Percentiles rank a stretch among this genome's conserved stretches.
Conservation (phyloP, 2,329 filamentous ascomycete genomes). For the Metarhizium anisopliae region DNA sequence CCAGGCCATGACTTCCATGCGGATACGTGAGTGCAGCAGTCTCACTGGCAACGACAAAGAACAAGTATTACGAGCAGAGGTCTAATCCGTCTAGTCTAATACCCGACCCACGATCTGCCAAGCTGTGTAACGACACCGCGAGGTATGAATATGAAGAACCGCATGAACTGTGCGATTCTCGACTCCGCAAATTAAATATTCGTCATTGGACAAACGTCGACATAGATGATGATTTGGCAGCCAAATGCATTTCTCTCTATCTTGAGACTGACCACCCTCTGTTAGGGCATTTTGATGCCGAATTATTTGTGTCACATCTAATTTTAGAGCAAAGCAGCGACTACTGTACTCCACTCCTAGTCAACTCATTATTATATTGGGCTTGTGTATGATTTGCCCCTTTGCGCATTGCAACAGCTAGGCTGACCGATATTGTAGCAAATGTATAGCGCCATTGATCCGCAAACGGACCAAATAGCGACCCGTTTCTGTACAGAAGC, state of each 20-base stretch:
- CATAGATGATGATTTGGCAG: too few relatives aligned
- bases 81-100: too few relatives aligned
- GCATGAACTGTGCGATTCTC: conserved; percentile 16
- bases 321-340: conserved; percentile 9
- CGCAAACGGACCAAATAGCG: conserved; percentile 12
- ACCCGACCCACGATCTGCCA: too few relatives aligned
- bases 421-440: conserved; percentile 14
- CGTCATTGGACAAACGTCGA: too few relatives aligned
- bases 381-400: conserved; percentile 19
- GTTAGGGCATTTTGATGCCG: conserved; percentile 25
- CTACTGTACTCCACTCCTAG: conserved; percentile 25
- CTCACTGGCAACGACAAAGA: too few relatives aligned
- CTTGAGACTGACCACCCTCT: conserved; percentile 27
- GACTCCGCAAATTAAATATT: conserved; percentile 17
- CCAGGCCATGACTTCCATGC: neutral
- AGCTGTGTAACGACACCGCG: too few relatives aligned
- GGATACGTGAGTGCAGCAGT: too few relatives aligned
- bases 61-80: too few relatives aligned
- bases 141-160: too few relatives aligned
- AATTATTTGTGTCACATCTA: conserved; percentile 25
- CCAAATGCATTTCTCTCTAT: conserved; percentile 24
- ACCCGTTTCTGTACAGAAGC: conserved; percentile 16
- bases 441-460: conserved; percentile 24
- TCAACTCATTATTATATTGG: conserved; percentile 25
- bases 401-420: too few relatives aligned